Conservation (phyloP, 1,284 basidiomycete genomes). For the Austroboletus novae-zelandiae region DNA sequence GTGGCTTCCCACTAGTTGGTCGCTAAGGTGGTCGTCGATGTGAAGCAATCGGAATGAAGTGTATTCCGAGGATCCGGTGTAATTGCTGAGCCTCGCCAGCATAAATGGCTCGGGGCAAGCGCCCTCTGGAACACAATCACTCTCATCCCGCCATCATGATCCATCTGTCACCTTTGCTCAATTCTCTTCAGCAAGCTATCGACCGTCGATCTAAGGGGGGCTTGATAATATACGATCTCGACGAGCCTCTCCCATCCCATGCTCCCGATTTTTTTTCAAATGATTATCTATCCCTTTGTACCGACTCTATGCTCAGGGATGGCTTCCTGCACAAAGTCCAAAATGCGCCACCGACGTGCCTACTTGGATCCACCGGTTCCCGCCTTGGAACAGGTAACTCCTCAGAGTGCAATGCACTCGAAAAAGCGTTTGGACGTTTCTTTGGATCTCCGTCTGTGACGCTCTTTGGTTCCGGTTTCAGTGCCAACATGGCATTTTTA, state of each 20-base stretch:
- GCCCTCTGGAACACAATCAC: too few relatives aligned
- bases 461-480: conserved; percentile 62
- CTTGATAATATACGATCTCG: conserved; percentile 8
- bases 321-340: conserved; percentile 35
- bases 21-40: too few relatives aligned
- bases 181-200: conserved; percentile 18
- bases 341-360: conserved; percentile 16
- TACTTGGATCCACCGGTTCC: conserved; percentile 58
- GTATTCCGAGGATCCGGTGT: too few relatives aligned
- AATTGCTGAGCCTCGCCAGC: too few relatives aligned
- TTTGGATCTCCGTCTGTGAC: conserved; percentile 39
- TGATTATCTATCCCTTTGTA: conserved; percentile 59
- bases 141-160: conserved; percentile 7
- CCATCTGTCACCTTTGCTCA: conserved; percentile 6
- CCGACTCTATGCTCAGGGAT: conserved; percentile 33
- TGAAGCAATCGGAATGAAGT: too few relatives aligned
- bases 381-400: conserved; percentile 52
- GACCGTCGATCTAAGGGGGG: conserved; percentile 4
- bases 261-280: conserved; percentile 53
- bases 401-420: conserved; percentile 13
- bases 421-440: conserved; percentile 10
- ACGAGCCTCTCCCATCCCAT: conserved; percentile 36
- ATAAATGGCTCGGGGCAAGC: too few relatives aligned
- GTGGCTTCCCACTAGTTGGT: too few relatives aligned
- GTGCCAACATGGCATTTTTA: conserved; percentile 59